phyloP scores from a whole-genome alignment of 306 rosid genomes.

The Pachyrhizus erosus region DNA sequence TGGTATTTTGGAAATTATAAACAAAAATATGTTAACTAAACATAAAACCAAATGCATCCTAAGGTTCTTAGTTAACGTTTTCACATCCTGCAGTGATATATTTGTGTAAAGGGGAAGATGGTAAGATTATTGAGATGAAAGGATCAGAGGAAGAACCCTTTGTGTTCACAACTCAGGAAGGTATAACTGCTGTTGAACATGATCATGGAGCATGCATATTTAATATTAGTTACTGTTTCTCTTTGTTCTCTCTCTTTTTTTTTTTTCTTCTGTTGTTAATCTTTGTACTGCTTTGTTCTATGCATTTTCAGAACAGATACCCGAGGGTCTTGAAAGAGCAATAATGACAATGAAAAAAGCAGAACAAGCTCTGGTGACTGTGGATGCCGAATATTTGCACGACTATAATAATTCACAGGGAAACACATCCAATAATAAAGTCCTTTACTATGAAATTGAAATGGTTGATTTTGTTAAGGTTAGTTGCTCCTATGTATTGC shows the following conservation, averaged over 20 bases:
- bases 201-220: constrained; percentile 18
- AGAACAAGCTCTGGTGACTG: constrained; percentile 60
- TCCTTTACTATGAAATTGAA: constrained; percentile 56
- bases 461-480: constrained; percentile 71
- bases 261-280: neutral
- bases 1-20: too few relatives aligned
- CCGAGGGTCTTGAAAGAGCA: constrained; percentile 68
- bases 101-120: constrained; percentile 60
- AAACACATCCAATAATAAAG: constrained; percentile 26
- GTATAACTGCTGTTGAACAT: constrained; percentile 36
- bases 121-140: constrained; percentile 55
- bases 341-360: constrained; percentile 71
- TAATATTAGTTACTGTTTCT: neutral
- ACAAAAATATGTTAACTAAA: neutral
- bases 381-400: constrained; percentile 51
- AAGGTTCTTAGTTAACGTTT: neutral
- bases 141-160: constrained; percentile 67
- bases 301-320: constrained; percentile 56
- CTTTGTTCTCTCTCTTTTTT: neutral
- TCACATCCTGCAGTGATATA: constrained; percentile 53
- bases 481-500: constrained; percentile 5
- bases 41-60: neutral
- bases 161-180: constrained; percentile 64
- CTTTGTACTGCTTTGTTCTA: neutral
- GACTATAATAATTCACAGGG: constrained; percentile 31